Percentiles rank a stretch among this genome's conserved stretches.
Evolutionary conservation across 495 filamentous ascomycete species (phyloP).

Genomic region (Cercophora scortea): DNA sequence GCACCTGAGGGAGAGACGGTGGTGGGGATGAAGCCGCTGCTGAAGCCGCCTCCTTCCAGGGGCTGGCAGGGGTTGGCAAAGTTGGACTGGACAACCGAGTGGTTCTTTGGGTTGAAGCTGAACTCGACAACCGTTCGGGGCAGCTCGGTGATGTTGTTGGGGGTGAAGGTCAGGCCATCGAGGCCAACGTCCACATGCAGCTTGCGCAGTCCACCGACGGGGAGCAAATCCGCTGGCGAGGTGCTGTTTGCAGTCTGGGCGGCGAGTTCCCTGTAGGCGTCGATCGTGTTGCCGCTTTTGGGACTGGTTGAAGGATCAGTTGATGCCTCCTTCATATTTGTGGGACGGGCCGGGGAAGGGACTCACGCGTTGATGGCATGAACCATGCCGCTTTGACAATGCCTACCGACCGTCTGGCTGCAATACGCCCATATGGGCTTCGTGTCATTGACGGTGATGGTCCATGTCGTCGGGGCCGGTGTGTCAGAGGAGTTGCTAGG

Average conservation of each 20-base stretch:
- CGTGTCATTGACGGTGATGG: constrained; percentile 49
- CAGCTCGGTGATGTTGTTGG: constrained; percentile 30
- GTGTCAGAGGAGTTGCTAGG: constrained; percentile 22
- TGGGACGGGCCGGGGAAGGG: no score
- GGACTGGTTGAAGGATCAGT: constrained; percentile 18
- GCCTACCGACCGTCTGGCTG: constrained; percentile 29
- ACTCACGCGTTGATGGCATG: constrained; percentile 32
- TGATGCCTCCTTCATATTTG: no score
- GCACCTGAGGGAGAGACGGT: constrained; percentile 20
- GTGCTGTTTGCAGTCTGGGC: constrained; percentile 19
- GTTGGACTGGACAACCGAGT: constrained; percentile 52
- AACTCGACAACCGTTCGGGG: constrained; percentile 30
- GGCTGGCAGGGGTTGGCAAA: constrained; percentile 53
- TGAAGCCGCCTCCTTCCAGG: constrained; percentile 30
- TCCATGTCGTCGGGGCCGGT: constrained; percentile 38
- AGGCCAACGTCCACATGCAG: constrained; percentile 28
- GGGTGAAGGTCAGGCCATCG: constrained; percentile 24
- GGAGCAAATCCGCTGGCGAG: constrained; percentile 21
- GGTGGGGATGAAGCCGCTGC: constrained; percentile 38
- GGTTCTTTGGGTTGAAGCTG: constrained; percentile 40
- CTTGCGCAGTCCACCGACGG: constrained; percentile 25
- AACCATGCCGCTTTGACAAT: constrained; percentile 36
- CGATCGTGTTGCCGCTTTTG: constrained; percentile 25
- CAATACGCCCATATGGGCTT: constrained; percentile 57
- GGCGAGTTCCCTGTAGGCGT: constrained; percentile 24